phyloP scores from a whole-genome alignment of 257 asterid species.

The Verbascum thapsus region DNA sequence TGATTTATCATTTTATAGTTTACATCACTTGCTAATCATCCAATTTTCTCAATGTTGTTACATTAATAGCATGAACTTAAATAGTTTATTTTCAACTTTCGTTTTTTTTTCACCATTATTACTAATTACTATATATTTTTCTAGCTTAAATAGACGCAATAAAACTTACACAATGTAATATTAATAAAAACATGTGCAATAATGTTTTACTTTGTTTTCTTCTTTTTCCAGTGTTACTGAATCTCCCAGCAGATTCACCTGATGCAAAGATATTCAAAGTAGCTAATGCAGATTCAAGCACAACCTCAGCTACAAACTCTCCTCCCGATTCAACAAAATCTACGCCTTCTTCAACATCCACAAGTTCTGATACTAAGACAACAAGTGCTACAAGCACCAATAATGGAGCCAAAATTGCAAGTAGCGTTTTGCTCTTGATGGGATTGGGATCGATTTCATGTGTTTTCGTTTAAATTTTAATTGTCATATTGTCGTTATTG shows the following conservation, averaged over 20 bases:
- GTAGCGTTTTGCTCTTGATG: conserved; percentile 22
- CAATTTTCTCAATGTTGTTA: too few species aligned
- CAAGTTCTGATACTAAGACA: conserved; percentile 34
- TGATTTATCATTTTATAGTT: too few species aligned
- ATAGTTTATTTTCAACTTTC: too few species aligned
- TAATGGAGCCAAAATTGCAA: conserved; percentile 28
- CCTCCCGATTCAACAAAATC: conserved; percentile 38
- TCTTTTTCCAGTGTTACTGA: conserved; percentile 51
- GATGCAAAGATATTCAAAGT: conserved; percentile 65
- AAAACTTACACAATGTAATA: too few species aligned
- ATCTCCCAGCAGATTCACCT: conserved; percentile 59
- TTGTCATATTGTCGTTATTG: not conserved
- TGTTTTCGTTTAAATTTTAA: conserved; percentile 28
- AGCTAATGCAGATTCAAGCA: conserved; percentile 43
- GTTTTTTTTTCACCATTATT: too few species aligned
- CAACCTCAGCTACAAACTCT: conserved; percentile 31
- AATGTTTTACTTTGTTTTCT: too few species aligned
- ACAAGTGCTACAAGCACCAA: conserved; percentile 28
- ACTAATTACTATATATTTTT: too few species aligned
- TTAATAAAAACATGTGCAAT: too few species aligned
- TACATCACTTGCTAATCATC: too few species aligned
- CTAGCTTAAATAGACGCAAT: too few species aligned
- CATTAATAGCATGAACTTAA: too few species aligned
- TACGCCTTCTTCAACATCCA: conserved; percentile 30
- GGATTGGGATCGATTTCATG: conserved; percentile 31